Evolutionary conservation across 2,329 filamentous ascomycete genomes (phyloP), one percentile per base, ranked within the genome.

Genomic region (Cucurbitaria berberidis): DNA sequence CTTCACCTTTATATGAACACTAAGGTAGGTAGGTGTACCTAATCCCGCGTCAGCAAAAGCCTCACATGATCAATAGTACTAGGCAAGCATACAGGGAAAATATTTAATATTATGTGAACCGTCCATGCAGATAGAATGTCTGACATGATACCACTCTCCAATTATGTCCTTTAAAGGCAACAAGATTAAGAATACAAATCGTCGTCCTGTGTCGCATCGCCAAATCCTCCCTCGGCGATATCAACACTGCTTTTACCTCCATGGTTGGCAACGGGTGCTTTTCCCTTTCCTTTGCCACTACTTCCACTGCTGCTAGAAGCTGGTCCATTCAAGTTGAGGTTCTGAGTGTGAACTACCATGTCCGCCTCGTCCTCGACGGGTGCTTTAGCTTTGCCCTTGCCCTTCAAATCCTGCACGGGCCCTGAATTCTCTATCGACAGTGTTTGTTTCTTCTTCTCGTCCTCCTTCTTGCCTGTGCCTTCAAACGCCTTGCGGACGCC

Each of bases 401-500:
- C 67, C 40, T 69, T 69, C 0, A 19, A 26, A 13, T 7, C 15
- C 6, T 39, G 32, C 5, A 27, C 34, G 2, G 43, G 16, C 7
- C 38, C 49, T 30, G 32, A 26, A 18, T 43, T 41, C 10, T 48
- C 21, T 26, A 42, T 47, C 10, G 29, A 21, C 5, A 30, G 16
- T 3, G 11, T 29, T n/a, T 52, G 46, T 50, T 78, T 75, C 57
- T 80, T 77, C 56, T 79, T 76, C 43, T 80, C 69, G 5, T 64
- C 57, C 32, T 76, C 74, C 68, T 74, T 77, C 74, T 74, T 81
- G 21, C 78, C 77, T 5, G 74, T 77, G 9, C 88, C 88, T 70
- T 99, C 95, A 69, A 99, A 99, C 16, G 86, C 84, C 16, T 84
- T 86, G 34, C 95, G 82, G 5, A 99, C 93, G 0, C 84, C 80